phyloP scores from a whole-genome alignment of 2,329 filamentous ascomycete species.

The Cryphonectria carpinicola region DNA sequence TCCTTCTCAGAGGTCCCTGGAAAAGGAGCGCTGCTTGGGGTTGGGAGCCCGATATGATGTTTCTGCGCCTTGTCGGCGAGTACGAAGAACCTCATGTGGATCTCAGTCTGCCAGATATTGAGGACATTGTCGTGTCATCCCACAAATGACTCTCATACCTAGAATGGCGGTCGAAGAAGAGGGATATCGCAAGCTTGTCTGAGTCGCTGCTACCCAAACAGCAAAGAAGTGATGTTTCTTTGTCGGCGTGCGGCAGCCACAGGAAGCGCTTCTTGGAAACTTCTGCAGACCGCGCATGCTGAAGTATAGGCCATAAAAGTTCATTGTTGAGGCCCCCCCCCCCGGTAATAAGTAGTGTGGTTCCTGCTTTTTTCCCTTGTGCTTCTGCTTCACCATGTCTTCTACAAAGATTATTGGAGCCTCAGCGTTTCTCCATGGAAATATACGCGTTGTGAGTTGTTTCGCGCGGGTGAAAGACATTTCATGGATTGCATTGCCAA shows the following conservation, averaged over 20 bases:
- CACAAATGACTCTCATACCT: constrained; percentile 31
- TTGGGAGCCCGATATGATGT: neutral
- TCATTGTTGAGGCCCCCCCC: too few relatives aligned
- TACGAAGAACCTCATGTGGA: constrained; percentile 37
- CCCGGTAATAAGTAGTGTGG: too few relatives aligned
- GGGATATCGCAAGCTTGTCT: constrained; percentile 24
- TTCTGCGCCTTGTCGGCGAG: constrained; percentile 12
- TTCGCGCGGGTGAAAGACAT: neutral
- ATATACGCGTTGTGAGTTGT: too few relatives aligned
- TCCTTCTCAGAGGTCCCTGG: constrained; percentile 12
- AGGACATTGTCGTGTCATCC: constrained; percentile 33
- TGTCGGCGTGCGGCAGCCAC: neutral
- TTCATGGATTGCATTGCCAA: neutral
- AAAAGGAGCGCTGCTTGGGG: neutral
- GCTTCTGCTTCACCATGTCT: constrained; percentile 11
- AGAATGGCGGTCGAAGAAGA: constrained; percentile 34
- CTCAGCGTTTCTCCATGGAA: too few relatives aligned
- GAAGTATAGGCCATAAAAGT: neutral
- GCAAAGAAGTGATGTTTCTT: constrained; percentile 9
- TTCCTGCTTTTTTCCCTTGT: neutral
- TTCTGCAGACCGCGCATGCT: neutral
- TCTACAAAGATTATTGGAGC: neutral
- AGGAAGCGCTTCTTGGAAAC: constrained; percentile 7
- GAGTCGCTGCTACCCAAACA: constrained; percentile 2
- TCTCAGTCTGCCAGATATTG: constrained; percentile 39